Base-by-base conservation (phyloP, 2,329 filamentous ascomycete genomes). In the Gliomastix tumulicola region DNA sequence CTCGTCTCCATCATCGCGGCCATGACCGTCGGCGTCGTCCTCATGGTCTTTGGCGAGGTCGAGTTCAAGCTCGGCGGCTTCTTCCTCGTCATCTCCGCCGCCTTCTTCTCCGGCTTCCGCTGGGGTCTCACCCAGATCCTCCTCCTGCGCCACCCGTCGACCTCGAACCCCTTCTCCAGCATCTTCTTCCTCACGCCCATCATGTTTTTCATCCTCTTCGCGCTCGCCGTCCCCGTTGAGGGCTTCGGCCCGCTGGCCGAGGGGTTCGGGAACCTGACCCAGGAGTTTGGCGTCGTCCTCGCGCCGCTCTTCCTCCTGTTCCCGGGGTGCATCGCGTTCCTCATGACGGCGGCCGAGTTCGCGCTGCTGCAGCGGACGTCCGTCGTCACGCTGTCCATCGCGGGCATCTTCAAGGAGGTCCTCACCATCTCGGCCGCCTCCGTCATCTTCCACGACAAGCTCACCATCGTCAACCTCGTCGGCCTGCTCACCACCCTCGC, bases 101-200 rank as follows among this genome's bases (percentile, higher is more conserved):
- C 88, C 36, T 92, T 94, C 63, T 95, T 95, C 56, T 95, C 88
- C 3, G 92, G 92, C 37, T 95, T 98, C 66, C 83, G 92, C 49
- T 98, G 92, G 92, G 87, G 79, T n/a, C 68, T 98, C n/a, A 97
- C 92, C 0, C 92, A 98, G 56, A 95, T 98, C 41, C 77, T 98
- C 5, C 77, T 98, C 7, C 77, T 97, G 20, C 84, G 89, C 48
- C 94, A 96, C 60, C 88, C 89, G 2, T 89, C 92, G 16, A 98
- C 92, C 0, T 87, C 86, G 31, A 98, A 98, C 53, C 92, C 92
- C 0, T 97, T 98, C 60, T 90, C 88, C 12, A 94, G 86, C 49
- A 94, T 98, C 47, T 96, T 97, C 65, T 96, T 89, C 63, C 78
- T 98, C n/a, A 89, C 89, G 1, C 92, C 92, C 2, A 77, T 96